phyloP scores from a whole-genome alignment of 768 basidiomycete genomes.

The Neoboletus brunneissimus region DNA sequence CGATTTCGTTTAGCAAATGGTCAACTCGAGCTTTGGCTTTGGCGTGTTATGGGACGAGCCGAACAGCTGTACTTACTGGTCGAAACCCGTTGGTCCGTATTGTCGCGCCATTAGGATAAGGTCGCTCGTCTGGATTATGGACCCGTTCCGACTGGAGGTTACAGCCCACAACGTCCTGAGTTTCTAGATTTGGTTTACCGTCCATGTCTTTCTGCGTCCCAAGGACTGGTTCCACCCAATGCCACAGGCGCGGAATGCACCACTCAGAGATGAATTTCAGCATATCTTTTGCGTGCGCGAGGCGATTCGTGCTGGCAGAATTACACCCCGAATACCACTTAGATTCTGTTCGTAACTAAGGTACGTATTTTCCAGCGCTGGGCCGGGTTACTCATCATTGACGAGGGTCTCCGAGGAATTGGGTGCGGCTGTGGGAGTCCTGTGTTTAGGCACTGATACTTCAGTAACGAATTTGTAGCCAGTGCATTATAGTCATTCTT shows the following conservation, averaged over 20 bases:
- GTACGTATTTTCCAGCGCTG: constrained; percentile 9
- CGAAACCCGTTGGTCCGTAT: constrained; percentile 37
- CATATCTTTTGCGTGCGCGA: constrained; percentile 1
- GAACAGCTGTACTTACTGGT: constrained; percentile 40
- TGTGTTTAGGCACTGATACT: constrained; percentile 4
- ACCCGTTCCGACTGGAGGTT: constrained; percentile 17
- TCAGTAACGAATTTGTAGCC: background rate
- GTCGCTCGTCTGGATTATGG: constrained; percentile 29
- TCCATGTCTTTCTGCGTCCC: constrained; percentile 5
- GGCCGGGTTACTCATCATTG: background rate
- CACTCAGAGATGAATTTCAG: background rate
- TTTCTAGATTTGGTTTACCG: constrained; percentile 11
- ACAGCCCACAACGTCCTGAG: constrained; percentile 17
- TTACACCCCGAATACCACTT: background rate
- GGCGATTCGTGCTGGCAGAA: constrained; percentile 4
- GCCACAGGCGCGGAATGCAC: constrained; percentile 4
- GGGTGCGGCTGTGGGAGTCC: constrained; percentile 9
- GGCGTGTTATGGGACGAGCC: constrained; percentile 37
- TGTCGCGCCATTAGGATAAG: constrained; percentile 32
- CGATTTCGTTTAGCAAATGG: constrained; percentile 52
- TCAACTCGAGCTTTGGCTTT: constrained; percentile 38
- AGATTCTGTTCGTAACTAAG: constrained; percentile 11
- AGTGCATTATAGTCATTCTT: constrained; percentile 7
- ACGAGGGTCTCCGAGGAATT: constrained; percentile 8
- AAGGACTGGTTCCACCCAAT: constrained; percentile 15